Evolutionary conservation across 140 eudicot species (phyloP).

Genomic region (Erigeron philadelphicus): DNA sequence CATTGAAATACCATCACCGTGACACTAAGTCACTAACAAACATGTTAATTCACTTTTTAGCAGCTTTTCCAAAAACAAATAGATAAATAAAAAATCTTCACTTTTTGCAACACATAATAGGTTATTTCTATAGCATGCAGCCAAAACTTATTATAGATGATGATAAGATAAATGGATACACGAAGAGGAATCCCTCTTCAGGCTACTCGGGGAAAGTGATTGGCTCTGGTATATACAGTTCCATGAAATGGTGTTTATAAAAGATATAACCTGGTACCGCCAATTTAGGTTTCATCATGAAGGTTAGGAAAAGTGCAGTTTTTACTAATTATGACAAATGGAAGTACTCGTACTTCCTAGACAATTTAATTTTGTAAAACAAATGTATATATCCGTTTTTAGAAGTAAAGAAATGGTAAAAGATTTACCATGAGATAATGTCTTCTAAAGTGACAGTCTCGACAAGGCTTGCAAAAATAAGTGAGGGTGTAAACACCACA

Average conservation of each 20-base stretch:
- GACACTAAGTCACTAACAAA: not conserved
- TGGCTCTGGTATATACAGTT: not conserved
- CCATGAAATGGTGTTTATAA: too few species aligned
- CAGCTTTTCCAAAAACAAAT: not conserved
- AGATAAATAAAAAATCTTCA: too few species aligned
- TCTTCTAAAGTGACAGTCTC: slow-evolving; percentile 70
- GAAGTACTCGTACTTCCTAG: not conserved
- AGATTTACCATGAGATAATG: slow-evolving; percentile 64
- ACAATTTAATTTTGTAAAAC: not conserved
- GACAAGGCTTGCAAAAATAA: slow-evolving; percentile 70
- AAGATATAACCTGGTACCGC: too few species aligned
- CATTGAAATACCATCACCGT: not conserved
- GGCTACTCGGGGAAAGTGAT: too few species aligned
- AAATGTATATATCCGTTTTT: not conserved
- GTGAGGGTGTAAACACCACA: slow-evolving; percentile 70
- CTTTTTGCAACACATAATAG: not conserved
- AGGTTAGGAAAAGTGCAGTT: not conserved
- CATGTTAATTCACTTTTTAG: not conserved
- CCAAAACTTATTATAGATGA: not conserved
- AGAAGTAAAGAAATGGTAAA: not conserved
- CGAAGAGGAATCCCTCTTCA: too few species aligned
- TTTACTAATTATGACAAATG: not conserved
- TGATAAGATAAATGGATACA: too few species aligned
- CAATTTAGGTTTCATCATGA: not conserved
- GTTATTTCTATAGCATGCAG: not conserved